A percentile compares a stretch with the other conserved stretches of the same genome.
Evolutionary conservation across 2,329 filamentous ascomycete genomes (phyloP).

Genomic region (Sporothrix brasiliensis): DNA sequence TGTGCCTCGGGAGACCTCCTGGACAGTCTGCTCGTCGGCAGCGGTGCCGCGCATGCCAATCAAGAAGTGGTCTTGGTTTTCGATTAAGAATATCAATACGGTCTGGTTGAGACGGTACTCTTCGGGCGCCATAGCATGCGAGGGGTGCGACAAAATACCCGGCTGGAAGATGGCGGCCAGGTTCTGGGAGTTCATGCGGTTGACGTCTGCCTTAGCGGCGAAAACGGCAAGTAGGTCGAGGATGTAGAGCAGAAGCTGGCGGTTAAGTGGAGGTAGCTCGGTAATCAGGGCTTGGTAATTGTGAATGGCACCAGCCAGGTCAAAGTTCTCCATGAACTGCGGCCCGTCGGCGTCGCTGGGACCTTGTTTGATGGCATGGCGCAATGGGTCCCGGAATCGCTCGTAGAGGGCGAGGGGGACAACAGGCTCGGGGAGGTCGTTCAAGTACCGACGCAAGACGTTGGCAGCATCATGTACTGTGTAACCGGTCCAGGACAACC

Average conservation of each 20-base stretch:
- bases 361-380: conserved; percentile 70
- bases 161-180: conserved; percentile 97
- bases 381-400: conserved; percentile 81
- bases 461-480: conserved; percentile 98
- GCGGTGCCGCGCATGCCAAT: conserved; percentile 98
- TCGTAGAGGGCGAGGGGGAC: conserved; percentile 94
- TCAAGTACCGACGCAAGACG: conserved; percentile 91
- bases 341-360: conserved; percentile 69
- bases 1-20: conserved; percentile 70
- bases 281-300: conserved; percentile 90
- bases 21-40: conserved; percentile 78
- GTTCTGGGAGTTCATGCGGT: conserved; percentile 94
- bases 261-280: conserved; percentile 87
- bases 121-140: conserved; percentile 91
- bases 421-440: conserved; percentile 94
- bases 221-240: conserved; percentile 95
- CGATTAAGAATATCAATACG: conserved; percentile 95
- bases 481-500: conserved; percentile 94
- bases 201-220: conserved; percentile 92
- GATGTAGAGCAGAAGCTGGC: conserved; percentile 92
- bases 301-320: conserved; percentile 73
- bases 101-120: conserved; percentile 96
- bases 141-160: conserved; percentile 89
- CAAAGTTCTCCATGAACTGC: conserved; percentile 73
- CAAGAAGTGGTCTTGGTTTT: conserved; percentile 97